A percentile compares a stretch with the other conserved stretches of the same genome.
These are phyloP conservation scores for Epichloe hybrida DNA, from an alignment of 2,329 filamentous ascomycete genomes.

Conservation along the genomic window DNA sequence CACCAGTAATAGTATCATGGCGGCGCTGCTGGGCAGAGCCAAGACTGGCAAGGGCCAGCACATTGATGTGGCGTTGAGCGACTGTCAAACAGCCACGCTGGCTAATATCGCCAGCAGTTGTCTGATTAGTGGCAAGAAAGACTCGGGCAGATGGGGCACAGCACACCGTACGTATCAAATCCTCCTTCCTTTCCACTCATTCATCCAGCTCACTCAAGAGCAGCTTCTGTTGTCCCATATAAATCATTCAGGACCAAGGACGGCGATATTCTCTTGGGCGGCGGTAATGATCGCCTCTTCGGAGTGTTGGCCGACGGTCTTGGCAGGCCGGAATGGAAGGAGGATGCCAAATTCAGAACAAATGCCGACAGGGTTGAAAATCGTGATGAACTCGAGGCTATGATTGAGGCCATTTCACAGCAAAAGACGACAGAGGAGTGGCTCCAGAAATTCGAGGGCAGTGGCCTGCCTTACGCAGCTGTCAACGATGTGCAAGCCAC, in stretches of 20 bases:
- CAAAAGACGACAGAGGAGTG: constrained; percentile 78
- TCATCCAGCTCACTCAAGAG: not conserved
- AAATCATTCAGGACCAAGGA: constrained; percentile 66
- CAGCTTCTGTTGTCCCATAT: constrained; percentile 94
- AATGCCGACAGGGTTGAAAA: constrained; percentile 55
- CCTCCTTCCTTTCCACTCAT: not conserved
- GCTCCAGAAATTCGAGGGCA: constrained; percentile 77
- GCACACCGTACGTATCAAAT: constrained; percentile 60
- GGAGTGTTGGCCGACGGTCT: constrained; percentile 49
- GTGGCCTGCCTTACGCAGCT: constrained; percentile 80
- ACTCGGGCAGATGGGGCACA: constrained; percentile 87
- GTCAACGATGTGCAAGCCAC: constrained; percentile 87
- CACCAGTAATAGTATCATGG: constrained; percentile 91
- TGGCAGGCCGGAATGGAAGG: constrained; percentile 44
- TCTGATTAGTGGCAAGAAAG: constrained; percentile 74
- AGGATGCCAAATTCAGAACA: constrained; percentile 43
- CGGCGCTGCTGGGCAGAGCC: constrained; percentile 64
- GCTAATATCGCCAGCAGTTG: constrained; percentile 93
- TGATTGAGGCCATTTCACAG: constrained; percentile 64
- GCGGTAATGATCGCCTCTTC: constrained; percentile 60
- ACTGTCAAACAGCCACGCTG: constrained; percentile 88
- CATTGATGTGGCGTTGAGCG: constrained; percentile 80
- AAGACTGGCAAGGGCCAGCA: constrained; percentile 75
- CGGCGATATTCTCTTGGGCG: constrained; percentile 56
- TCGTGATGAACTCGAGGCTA: constrained; percentile 59